phyloP scores from a whole-genome alignment of 1,284 basidiomycete species.

The Sporisorium exsertum region DNA sequence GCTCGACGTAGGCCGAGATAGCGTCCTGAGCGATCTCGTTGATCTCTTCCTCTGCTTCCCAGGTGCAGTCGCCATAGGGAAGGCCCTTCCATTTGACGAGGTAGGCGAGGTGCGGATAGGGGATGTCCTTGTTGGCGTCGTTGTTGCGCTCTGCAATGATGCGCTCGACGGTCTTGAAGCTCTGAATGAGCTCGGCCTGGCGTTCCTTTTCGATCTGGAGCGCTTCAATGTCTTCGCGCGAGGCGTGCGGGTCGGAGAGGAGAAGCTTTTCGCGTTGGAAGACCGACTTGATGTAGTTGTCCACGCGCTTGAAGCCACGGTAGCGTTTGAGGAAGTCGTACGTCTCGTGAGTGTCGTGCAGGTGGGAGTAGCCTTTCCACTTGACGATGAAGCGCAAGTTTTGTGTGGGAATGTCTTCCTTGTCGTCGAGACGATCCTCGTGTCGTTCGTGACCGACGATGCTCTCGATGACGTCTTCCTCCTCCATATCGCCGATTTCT shows the following conservation, averaged over 20 bases:
- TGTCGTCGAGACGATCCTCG: conserved; percentile 62
- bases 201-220: conserved; percentile 85
- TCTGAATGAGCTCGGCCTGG: conserved; percentile 87
- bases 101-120: conserved; percentile 79
- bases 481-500: conserved; percentile 33
- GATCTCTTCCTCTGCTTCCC: conserved; percentile 85
- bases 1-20: conserved; percentile 82
- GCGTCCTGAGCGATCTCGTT: conserved; percentile 74
- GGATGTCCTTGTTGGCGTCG: conserved; percentile 74
- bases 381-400: conserved; percentile 71
- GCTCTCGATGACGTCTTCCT: conserved; percentile 70
- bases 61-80: conserved; percentile 94
- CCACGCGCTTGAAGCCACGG: conserved; percentile 93
- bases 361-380: conserved; percentile 71
- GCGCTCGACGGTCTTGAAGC: conserved; percentile 91
- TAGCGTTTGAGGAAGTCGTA: conserved; percentile 90
- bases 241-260: conserved; percentile 77
- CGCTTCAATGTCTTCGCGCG: conserved; percentile 88
- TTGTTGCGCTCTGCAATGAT: conserved; percentile 85
- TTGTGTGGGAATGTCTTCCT: conserved; percentile 68
- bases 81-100: conserved; percentile 98
- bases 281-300: conserved; percentile 94
- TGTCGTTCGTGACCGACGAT: conserved; percentile 71
- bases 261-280: conserved; percentile 79
- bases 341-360: conserved; percentile 91